Conservation (phyloP, 2,329 filamentous ascomycete species). For the Trichoderma afroharzianum region DNA sequence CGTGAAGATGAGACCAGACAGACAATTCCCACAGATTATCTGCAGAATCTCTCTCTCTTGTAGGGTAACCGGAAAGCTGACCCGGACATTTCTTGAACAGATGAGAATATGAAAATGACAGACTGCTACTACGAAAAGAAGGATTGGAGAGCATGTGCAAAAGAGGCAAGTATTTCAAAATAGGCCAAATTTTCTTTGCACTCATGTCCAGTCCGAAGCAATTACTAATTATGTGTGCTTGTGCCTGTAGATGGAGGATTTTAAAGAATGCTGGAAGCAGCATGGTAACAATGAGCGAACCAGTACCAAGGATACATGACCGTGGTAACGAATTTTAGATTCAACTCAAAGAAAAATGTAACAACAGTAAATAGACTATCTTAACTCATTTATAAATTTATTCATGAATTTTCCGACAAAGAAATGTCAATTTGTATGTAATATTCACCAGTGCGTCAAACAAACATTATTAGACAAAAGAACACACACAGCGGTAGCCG, state of each 20-base stretch:
- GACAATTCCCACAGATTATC: background rate
- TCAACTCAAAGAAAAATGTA: background rate
- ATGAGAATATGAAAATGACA: slow-evolving; percentile 84
- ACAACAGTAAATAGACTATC: background rate
- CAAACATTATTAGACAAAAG: background rate
- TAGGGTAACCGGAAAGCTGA: background rate
- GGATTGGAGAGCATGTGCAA: slow-evolving; percentile 86
- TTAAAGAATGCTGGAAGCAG: slow-evolving; percentile 86
- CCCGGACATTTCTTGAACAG: slow-evolving; percentile 43
- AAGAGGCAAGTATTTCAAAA: slow-evolving; percentile 64
- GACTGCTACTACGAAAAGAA: slow-evolving; percentile 96
- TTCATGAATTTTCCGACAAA: background rate
- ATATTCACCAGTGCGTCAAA: background rate
- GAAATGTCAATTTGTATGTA: background rate
- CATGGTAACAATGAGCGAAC: slow-evolving; percentile 86
- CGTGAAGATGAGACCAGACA: background rate
- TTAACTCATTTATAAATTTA: background rate
- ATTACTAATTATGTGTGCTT: background rate
- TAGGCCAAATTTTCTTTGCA: background rate
- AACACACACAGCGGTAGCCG: background rate
- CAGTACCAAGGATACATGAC: slow-evolving; percentile 61
- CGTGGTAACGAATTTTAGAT: background rate
- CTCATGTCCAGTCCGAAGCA: background rate
- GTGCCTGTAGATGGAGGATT: slow-evolving; percentile 72
- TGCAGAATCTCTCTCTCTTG: background rate